Percentiles rank a stretch among this genome's conserved stretches.
phyloP scores from a whole-genome alignment of 1,284 basidiomycete species.

The Boletellus sp. region DNA sequence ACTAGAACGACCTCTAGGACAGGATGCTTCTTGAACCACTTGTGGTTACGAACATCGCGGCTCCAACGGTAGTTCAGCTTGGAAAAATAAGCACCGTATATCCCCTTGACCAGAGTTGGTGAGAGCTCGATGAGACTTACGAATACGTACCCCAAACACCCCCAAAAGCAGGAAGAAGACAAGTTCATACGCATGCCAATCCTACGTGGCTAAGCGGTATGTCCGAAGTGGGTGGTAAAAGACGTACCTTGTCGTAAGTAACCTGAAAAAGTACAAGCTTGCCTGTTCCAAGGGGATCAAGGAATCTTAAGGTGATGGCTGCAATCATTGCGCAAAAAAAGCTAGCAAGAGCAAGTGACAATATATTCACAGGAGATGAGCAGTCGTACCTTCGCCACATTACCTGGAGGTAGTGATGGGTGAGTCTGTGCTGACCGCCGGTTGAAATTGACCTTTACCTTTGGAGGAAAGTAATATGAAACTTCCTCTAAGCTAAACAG shows the following conservation, averaged over 20 bases:
- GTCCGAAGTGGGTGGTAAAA: neutral
- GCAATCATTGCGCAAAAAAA: conserved; percentile 97
- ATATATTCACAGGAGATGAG: neutral
- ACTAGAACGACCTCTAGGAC: conserved; percentile 84
- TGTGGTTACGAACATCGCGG: conserved; percentile 74
- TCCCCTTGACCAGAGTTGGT: conserved; percentile 50
- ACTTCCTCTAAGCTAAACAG: conserved; percentile 93
- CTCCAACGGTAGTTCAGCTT: conserved; percentile 91
- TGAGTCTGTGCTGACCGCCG: neutral
- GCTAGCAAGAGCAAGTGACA: conserved; percentile 35
- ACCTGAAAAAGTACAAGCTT: conserved; percentile 87
- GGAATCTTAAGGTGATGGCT: conserved; percentile 80
- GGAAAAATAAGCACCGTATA: conserved; percentile 94
- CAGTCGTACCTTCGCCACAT: conserved; percentile 84
- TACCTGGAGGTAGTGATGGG: conserved; percentile 36
- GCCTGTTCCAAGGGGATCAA: conserved; percentile 90
- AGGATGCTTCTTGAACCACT: conserved; percentile 79
- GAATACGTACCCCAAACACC: conserved; percentile 65
- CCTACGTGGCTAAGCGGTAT: conserved; percentile 40
- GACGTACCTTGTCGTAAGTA: conserved; percentile 73
- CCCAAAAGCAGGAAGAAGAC: conserved; percentile 84
- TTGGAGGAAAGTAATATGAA: conserved; percentile 93
- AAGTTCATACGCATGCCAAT: conserved; percentile 86
- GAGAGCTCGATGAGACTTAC: conserved; percentile 1
- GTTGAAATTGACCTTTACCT: conserved; percentile 43